phyloP scores from a whole-genome alignment of 1,284 basidiomycete genomes.

The Bondarzewia mesenterica region DNA sequence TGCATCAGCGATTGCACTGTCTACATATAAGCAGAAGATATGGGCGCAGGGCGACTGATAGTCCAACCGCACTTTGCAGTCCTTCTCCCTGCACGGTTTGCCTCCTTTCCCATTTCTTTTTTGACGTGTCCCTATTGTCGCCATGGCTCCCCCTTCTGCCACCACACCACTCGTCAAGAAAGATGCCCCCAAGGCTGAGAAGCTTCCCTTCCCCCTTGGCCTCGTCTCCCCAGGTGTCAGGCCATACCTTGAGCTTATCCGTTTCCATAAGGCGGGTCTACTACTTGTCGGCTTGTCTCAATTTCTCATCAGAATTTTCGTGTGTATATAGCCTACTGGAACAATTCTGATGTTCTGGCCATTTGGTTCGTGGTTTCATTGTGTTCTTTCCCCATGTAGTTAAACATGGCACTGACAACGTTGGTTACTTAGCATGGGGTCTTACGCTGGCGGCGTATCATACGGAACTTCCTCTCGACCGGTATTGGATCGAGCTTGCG shows the following conservation, averaged over 20 bases:
- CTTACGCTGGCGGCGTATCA: conserved; percentile 15
- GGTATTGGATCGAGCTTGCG: conserved; percentile 11
- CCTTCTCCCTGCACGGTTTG: background rate
- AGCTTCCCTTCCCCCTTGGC: conserved; percentile 13
- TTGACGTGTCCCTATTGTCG: background rate
- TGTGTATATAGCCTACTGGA: conserved; percentile 37
- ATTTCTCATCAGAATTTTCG: background rate
- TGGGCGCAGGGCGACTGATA: background rate
- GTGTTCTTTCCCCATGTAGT: too few species aligned
- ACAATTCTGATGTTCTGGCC: conserved; percentile 49
- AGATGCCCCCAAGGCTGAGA: conserved; percentile 5
- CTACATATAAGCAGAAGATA: too few species aligned
- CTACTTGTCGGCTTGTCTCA: background rate
- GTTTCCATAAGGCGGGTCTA: conserved; percentile 37
- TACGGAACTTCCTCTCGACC: conserved; percentile 9
- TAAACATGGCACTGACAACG: conserved; percentile 16
- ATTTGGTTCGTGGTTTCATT: too few species aligned
- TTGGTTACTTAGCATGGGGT: conserved; percentile 12
- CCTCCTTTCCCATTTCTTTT: background rate
- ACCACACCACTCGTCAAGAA: conserved; percentile 5
- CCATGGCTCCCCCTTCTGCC: conserved; percentile 8
- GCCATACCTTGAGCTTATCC: conserved; percentile 42
- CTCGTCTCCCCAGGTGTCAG: conserved; percentile 14
- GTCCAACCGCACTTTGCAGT: background rate
- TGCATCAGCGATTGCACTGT: too few species aligned